These are phyloP conservation scores for Exophiala xenobiotica DNA, from an alignment of 2,329 filamentous ascomycete species.

Conservation along the genomic window DNA sequence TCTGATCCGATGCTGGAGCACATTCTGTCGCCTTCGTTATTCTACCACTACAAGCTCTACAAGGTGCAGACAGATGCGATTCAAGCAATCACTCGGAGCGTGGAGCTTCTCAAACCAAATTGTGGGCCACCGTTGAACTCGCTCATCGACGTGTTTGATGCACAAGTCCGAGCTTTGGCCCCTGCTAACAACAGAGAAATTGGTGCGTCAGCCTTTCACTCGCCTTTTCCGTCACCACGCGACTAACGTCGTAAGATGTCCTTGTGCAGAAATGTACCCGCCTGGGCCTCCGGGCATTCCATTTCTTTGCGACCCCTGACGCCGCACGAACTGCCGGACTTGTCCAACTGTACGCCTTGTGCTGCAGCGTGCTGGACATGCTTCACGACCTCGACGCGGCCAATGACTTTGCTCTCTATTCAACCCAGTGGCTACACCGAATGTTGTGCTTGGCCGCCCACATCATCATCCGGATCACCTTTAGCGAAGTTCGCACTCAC, in stretches of 20 bases:
- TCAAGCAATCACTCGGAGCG: constrained; percentile 9
- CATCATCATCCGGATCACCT: constrained; percentile 5
- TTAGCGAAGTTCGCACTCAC: constrained; percentile 1
- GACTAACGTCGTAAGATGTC: constrained; percentile 6
- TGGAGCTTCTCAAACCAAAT: too few relatives aligned
- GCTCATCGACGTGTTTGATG: constrained; percentile 16
- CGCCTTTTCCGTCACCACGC: too few relatives aligned
- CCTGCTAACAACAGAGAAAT: too few relatives aligned
- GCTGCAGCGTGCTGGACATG: constrained; percentile 11
- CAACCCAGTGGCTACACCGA: constrained; percentile 2
- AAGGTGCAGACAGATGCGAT: constrained; percentile 10
- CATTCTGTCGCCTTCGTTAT: too few relatives aligned
- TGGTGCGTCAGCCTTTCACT: too few relatives aligned
- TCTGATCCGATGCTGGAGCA: too few relatives aligned
- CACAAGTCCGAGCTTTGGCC: constrained; percentile 8
- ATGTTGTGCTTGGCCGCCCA: constrained; percentile 2
- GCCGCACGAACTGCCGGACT: background rate
- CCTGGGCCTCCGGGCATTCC: constrained; percentile 9
- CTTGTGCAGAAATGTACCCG: constrained; percentile 12
- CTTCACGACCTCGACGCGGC: constrained; percentile 5
- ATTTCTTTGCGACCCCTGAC: constrained; percentile 11
- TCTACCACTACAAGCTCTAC: constrained; percentile 11
- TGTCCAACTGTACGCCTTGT: constrained; percentile 5
- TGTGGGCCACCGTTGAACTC: too few relatives aligned
- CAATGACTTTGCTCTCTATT: constrained; percentile 3